Evolutionary conservation across 164 flowering plant species (phyloP), one percentile per base, ranked within the genome.

Genomic region (Aristolochia contorta): DNA sequence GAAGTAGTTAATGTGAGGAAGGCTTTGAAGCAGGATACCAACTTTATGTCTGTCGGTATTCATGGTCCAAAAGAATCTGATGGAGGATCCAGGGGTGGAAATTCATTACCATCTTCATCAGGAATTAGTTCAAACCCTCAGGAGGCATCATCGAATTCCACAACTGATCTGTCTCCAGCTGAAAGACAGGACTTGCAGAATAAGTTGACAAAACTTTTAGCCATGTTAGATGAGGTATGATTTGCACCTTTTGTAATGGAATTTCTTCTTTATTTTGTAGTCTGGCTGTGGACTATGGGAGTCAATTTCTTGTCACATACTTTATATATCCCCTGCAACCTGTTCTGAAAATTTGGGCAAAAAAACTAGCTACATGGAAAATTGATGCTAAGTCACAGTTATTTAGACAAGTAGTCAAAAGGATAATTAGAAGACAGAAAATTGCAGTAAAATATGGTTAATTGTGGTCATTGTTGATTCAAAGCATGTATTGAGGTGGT

Each of bases 161-260:
- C 77, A 7, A 23, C 24, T 56, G 90, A 84, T 61, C 69, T 83
- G 20, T 85, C 96, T 12, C 70, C 83, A 37, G 65, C 82, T 57
- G 95, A 82, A 67, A 73, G 77, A 37, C 89, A 87, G 60, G 91
- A 87, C 16, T 65, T 87, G 69, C 87, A 80, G 74, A 77, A 76
- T 65, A 92, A 89, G 76, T 61, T 81, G 72, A 74, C 84, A 19
- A 82, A 85, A 68, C 89, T 92, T 55, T 53, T 83, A 70, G 67
- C 86, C 57, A 81, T 89, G 95, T 76, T 85, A 73, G 91, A 87
- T 57, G 96, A 89, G 86, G 98, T 92, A 74, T 64, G 20, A 41
- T 50, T 22, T 56, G 21, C 47, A 45, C 24, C 14, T n/a, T n/a
- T 8, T 23, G 30, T 0, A 18, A 18, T 2, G 53, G 14, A 18